Base-by-base conservation (phyloP, 108 stramenopile genomes). In the Skeletonema potamos region DNA sequence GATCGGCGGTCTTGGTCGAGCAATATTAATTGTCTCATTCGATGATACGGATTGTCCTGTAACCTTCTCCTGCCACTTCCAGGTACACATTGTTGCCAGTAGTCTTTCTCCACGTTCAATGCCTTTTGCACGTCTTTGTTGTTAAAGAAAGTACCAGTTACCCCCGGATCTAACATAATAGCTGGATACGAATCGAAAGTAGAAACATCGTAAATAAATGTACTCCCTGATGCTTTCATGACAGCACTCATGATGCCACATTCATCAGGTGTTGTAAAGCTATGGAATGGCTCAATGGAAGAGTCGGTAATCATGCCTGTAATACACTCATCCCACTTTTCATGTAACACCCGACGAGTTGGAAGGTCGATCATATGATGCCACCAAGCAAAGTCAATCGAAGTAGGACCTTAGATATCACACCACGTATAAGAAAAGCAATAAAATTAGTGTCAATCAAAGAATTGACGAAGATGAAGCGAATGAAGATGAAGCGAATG, bases 371-470 rank as follows among this genome's bases (percentile, higher is more conserved):
- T 89, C 85, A 89, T 81, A 22, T 88, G 88, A 66, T 92, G 91
- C 88, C 91, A 89, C 62, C 72, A 92, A 13, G 88, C 84, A 64
- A 76, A 87, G 63, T 92, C 91, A 62, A 89, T 89, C 1, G 78
- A 70, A 3, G 87, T 82, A 15, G 84, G 74, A 54, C 87, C 88
- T n/a, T n/a, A n/a, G n/a, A n/a, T n/a, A n/a, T n/a, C n/a, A n/a
- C n/a, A n/a, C n/a, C n/a, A n/a, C n/a, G n/a, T n/a, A n/a, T n/a
- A n/a, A n/a, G n/a, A n/a, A n/a, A n/a, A n/a, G n/a, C n/a, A n/a
- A n/a, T n/a, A n/a, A n/a, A n/a, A n/a, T n/a, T n/a, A n/a, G n/a
- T n/a, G n/a, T n/a, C n/a, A n/a, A n/a, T n/a, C n/a, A n/a, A n/a
- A n/a, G n/a, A n/a, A n/a, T n/a, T n/a, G n/a, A n/a, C n/a, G n/a